Evolutionary conservation across 148 eudicot genomes (phyloP), one percentile per base, ranked within the genome.

Genomic region (Amaranthus cruentus): DNA sequence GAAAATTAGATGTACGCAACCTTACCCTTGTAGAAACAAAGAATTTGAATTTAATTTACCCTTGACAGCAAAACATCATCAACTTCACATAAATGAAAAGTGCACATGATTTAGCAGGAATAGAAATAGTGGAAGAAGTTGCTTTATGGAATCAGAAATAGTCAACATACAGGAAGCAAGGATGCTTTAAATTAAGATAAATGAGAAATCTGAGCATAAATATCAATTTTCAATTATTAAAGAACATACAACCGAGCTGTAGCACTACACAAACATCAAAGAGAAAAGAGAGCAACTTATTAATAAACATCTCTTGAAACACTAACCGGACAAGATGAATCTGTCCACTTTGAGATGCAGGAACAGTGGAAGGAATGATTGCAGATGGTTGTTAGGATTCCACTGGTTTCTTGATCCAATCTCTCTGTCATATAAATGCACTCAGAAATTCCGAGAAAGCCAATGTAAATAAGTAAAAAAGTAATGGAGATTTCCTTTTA

Each of bases 351-450:
- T 70, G 98, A 95, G 73, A 95, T 95, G 77, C 98, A 95, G 11
- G 98, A 90, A 78, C 93, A 95, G 73, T 95, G 98, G 75, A 95
- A 95, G 67, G 98, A 90, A 80, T 95, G 98, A 81, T 95, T 95
- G 85, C 98, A 95, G 73, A 91, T 90, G 15, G 98, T 95, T 71
- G 87, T 95, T 38, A 95, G 93, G 71, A 88, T 88, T 50, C 98
- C 98, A 77, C 87, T 74, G 2, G 82, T 84, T 70, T 94, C 98
- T 78, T 91, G 98, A 85, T 95, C 98, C 81, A 95, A 76, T 78
- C 90, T 88, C 81, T 95, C 98, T 95, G 87, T 82, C 83, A 77
- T 63, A 69, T 43, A 74, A 62, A 65, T 13, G 60, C 44, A 58
- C 68, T 6, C 6, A 62, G 62, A 56, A 70, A 14, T 58, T 15